These are phyloP conservation scores for Adansonia digitata DNA, from an alignment of 345 rosid genomes.

Conservation along the genomic window DNA sequence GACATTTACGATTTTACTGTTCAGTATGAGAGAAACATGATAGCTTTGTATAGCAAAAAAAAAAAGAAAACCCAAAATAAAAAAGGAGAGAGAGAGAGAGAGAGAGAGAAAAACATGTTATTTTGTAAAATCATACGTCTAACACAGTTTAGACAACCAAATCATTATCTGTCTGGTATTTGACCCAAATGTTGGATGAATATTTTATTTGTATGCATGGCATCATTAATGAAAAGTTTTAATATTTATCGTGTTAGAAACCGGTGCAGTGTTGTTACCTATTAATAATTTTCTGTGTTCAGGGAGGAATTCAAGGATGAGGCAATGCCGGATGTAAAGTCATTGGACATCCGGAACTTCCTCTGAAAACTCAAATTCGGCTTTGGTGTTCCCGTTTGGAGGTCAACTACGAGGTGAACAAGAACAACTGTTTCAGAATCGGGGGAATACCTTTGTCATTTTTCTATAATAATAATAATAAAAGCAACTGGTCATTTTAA, in stretches of 20 bases:
- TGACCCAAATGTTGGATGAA: background rate
- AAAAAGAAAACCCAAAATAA: too few relatives aligned
- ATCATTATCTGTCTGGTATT: background rate
- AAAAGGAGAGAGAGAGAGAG: too few relatives aligned
- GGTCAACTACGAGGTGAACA: too few relatives aligned
- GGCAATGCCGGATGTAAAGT: conserved; percentile 67
- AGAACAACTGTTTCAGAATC: background rate
- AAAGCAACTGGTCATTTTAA: background rate
- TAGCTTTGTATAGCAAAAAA: too few relatives aligned
- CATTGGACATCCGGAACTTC: conserved; percentile 91
- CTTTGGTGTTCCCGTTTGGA: background rate
- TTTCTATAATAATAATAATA: conserved; percentile 18
- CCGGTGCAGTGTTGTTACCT: background rate
- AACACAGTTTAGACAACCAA: background rate
- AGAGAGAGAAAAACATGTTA: too few relatives aligned
- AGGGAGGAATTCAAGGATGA: conserved; percentile 97
- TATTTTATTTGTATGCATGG: background rate
- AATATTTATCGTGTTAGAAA: background rate
- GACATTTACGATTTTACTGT: too few relatives aligned
- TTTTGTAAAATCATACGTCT: background rate
- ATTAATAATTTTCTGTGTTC: too few relatives aligned
- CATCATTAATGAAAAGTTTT: background rate
- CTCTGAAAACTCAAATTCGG: conserved; percentile 16
- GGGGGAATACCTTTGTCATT: conserved; percentile 15
- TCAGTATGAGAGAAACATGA: too few relatives aligned